Conservation (phyloP, 2,329 filamentous ascomycete species). For the Ophiobolus disseminans region DNA sequence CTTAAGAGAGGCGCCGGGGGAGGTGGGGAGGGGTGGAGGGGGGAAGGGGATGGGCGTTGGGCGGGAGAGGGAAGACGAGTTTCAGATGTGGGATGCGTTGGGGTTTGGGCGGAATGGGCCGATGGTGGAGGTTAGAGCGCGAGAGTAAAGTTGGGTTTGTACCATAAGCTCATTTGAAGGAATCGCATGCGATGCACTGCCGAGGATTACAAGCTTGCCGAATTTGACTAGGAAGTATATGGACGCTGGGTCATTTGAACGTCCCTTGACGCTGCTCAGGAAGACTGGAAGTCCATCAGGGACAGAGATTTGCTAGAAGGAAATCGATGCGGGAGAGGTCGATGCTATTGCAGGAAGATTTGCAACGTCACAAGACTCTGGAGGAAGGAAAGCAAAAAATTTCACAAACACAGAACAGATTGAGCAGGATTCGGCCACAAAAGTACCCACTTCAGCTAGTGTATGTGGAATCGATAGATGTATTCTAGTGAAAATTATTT, state of each 20-base stretch:
- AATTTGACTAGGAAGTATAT: neutral
- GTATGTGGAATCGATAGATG: no score
- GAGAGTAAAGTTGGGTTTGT: neutral
- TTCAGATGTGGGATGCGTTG: slow-evolving; percentile 74
- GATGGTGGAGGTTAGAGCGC: slow-evolving; percentile 61
- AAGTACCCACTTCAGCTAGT: no score
- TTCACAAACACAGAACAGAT: no score
- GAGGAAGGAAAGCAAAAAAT: no score
- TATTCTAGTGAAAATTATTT: no score
- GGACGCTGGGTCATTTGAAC: neutral
- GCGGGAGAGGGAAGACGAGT: slow-evolving; percentile 56
- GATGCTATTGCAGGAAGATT: no score
- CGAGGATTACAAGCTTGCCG: no score
- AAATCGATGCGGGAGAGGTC: no score
- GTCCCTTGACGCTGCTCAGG: neutral
- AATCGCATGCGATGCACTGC: no score
- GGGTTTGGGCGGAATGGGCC: slow-evolving; percentile 74
- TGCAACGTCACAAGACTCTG: no score
- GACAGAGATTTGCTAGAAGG: no score
- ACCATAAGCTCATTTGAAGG: neutral
- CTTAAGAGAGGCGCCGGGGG: slow-evolving; percentile 42
- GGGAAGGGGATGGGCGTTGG: slow-evolving; percentile 23
- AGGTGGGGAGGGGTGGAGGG: slow-evolving; percentile 22
- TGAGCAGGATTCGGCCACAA: no score
- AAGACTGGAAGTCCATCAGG: neutral